Evolutionary conservation across 257 asterid genomes (phyloP).

Genomic region (Gentiana macrophylla): DNA sequence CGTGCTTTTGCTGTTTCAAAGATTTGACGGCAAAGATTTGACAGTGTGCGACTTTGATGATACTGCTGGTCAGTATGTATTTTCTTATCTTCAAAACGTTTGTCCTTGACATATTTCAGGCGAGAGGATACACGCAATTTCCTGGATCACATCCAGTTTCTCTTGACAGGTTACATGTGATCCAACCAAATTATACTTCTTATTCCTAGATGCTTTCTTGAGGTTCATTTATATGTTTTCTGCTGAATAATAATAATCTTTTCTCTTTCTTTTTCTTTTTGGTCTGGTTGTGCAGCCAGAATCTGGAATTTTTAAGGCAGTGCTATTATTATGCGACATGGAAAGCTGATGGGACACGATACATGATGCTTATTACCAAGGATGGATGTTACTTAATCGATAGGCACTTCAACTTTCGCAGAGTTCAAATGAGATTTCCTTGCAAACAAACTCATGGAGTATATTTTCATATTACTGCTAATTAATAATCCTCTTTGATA

Average conservation of each 20-base stretch:
- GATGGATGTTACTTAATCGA: constrained; percentile 94
- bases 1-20: too few species aligned
- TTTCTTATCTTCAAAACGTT: neutral
- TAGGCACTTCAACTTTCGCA: constrained; percentile 76
- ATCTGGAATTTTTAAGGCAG: constrained; percentile 78
- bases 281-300: constrained; percentile 47
- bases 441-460: constrained; percentile 50
- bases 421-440: constrained; percentile 99
- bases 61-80: too few species aligned
- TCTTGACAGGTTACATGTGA: constrained; percentile 57
- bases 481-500: neutral
- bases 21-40: too few species aligned
- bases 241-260: neutral
- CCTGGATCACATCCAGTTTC: constrained; percentile 99
- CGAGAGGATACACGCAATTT: constrained; percentile 51
- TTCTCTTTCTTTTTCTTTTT: neutral
- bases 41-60: too few species aligned
- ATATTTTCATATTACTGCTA: constrained; percentile 14
- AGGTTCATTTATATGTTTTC: neutral
- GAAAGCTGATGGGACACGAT: constrained; percentile 99
- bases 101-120: constrained; percentile 27
- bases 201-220: neutral
- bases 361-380: constrained; percentile 93
- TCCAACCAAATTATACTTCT: neutral
- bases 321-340: constrained; percentile 97